These are phyloP conservation scores for Massarina eburnea DNA, from an alignment of 2,329 filamentous ascomycete species.

Conservation along the genomic window DNA sequence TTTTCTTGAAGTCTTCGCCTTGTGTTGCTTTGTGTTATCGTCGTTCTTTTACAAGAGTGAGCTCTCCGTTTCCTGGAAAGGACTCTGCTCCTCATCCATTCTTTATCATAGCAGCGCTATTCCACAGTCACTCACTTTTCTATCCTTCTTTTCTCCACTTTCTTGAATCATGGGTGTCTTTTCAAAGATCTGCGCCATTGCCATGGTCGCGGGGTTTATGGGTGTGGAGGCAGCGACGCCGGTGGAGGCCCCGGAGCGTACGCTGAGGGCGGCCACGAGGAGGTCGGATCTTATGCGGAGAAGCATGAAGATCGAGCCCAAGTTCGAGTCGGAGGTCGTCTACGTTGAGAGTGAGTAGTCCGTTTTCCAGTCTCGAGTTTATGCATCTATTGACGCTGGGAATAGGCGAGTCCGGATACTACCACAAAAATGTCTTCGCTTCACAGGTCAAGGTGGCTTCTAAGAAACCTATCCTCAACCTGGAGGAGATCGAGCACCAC, in stretches of 20 bases:
- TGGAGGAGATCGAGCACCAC: conserved; percentile 43
- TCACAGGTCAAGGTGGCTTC: conserved; percentile 37
- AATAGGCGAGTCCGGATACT: conserved; percentile 25
- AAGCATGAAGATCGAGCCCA: conserved; percentile 26
- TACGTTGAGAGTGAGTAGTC: conserved; percentile 35
- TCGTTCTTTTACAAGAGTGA: not conserved
- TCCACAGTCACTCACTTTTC: not conserved
- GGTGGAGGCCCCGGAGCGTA: conserved; percentile 14
- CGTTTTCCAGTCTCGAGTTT: not conserved
- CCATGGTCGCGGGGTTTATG: conserved; percentile 16
- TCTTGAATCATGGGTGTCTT: conserved; percentile 15
- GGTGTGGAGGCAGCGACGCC: conserved; percentile 9
- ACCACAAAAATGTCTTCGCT: conserved; percentile 31
- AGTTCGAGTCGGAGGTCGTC: conserved; percentile 29
- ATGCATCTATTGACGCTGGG: conserved; percentile 8
- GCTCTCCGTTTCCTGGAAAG: not conserved
- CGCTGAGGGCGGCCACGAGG: conserved; percentile 36
- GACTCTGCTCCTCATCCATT: not conserved
- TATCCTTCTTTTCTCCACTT: not conserved
- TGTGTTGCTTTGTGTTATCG: not conserved
- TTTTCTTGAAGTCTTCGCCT: not conserved
- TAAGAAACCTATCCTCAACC: conserved; percentile 32
- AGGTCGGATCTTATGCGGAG: conserved; percentile 27
- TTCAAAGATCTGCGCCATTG: conserved; percentile 15
- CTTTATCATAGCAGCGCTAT: not conserved